A percentile compares a stretch with the other conserved stretches of the same genome.
Evolutionary conservation across 2,329 filamentous ascomycete species (phyloP).

Genomic region (Fragosphaeria purpurea): DNA sequence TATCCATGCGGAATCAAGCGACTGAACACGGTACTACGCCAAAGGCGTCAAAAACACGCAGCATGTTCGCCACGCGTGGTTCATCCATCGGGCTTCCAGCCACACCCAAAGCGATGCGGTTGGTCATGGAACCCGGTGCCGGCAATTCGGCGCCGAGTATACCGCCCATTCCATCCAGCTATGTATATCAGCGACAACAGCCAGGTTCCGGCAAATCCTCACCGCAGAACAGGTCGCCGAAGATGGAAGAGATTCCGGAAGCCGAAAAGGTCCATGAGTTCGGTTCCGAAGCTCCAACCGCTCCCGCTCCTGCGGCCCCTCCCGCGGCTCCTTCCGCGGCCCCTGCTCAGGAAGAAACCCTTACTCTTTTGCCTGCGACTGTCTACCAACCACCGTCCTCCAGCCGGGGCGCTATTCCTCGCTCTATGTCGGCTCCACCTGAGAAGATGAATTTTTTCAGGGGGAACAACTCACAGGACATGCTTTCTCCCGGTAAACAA

Average conservation of each 20-base stretch:
- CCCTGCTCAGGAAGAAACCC: slow-evolving; percentile 10
- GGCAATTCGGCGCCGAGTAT: slow-evolving; percentile 28
- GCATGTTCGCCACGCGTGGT: slow-evolving; percentile 37
- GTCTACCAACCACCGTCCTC: slow-evolving; percentile 46
- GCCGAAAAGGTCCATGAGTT: slow-evolving; percentile 10
- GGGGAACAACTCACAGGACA: neutral
- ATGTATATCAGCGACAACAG: slow-evolving; percentile 29
- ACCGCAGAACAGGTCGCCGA: slow-evolving; percentile 18
- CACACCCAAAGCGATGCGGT: slow-evolving; percentile 82
- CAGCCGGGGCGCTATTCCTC: slow-evolving; percentile 35
- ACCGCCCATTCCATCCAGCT: slow-evolving; percentile 40
- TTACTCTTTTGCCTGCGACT: slow-evolving; percentile 47
- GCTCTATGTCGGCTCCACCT: slow-evolving; percentile 54
- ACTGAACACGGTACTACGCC: slow-evolving; percentile 43
- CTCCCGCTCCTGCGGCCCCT: neutral
- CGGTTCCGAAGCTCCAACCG: slow-evolving; percentile 14
- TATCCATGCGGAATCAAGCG: slow-evolving; percentile 52
- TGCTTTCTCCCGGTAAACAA: neutral
- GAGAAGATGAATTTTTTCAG: slow-evolving; percentile 28
- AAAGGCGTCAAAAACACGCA: slow-evolving; percentile 23
- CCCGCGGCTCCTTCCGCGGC: slow-evolving; percentile 8
- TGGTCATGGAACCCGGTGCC: slow-evolving; percentile 56
- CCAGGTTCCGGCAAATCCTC: slow-evolving; percentile 22
- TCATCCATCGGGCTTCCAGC: slow-evolving; percentile 71
- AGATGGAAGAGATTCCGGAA: slow-evolving; percentile 15